Base-by-base conservation (phyloP, 2,329 filamentous ascomycete genomes). In the Fusarium mexicanum region DNA sequence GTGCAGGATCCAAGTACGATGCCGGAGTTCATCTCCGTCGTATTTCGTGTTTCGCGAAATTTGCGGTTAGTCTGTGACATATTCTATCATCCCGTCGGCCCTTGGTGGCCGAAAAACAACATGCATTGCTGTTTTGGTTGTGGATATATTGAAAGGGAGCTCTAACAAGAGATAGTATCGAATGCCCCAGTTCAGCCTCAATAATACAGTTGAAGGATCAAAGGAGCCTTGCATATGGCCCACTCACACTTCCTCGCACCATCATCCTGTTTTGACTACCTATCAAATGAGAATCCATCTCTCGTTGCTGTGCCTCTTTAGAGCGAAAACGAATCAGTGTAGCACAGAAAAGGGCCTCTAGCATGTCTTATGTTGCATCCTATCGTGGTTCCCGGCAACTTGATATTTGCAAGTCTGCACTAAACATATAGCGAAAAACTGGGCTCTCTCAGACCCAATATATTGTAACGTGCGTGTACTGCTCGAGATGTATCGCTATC, bases 201-300 rank as follows among this genome's bases (percentile, higher is more conserved):
- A 51, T 38, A 24, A 22, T 17, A 22, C 29, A 50, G 22, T 44
- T 51, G 58, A 55, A 33, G 37, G 47, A 68, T 58, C 44, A 41
- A 54, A 48, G 61, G 54, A 67, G 51, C 29, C 50, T 70, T 44
- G 31, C 26, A 61, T n/a, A 65, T 24, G 41, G 37, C 48, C 68
- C 68, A 66, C 66, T 35, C 54, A 62, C 47, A 51, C 64, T 67
- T 67, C 24, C 64, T 67, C 64, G 64, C 63, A 40, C 44, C 63
- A 67, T 67, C 44, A 51, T 67, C 51, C 64, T 48, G 35, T 51
- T 67, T 44, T 37, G 35, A 35, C 44, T 38, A 18, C 22, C 31
- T 46, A 40, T 50, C 38, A 62, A 5, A 24, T 33, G 22, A 44
- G 26, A 44, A 8, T 18, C 16, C 31, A 16, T 8, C 29, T 33